Conservation (phyloP, 2,329 filamentous ascomycete genomes). For the Pestalotiopsis fici region DNA sequence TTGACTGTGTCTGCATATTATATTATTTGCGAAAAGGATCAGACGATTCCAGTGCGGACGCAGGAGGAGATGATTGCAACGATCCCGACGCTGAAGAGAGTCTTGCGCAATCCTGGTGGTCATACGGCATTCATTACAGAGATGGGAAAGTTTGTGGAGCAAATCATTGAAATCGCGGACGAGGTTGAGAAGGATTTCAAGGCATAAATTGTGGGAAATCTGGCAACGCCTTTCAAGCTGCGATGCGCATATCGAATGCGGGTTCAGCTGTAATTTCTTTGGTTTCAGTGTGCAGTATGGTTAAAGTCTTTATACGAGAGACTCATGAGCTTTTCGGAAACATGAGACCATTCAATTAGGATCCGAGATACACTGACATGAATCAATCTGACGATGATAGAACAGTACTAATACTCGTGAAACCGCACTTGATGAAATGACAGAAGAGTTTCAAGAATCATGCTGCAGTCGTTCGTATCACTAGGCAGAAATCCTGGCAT, state of each 20-base stretch:
- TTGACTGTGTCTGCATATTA: neutral
- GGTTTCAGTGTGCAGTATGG: no score
- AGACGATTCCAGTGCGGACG: neutral
- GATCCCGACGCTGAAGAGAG: neutral
- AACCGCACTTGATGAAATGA: no score
- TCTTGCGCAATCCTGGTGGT: neutral
- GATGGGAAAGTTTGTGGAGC: neutral
- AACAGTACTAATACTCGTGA: no score
- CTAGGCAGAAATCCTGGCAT: neutral
- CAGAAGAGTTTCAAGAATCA: no score
- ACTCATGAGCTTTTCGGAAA: no score
- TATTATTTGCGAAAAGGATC: neutral
- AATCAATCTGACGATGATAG: no score
- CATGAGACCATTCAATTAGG: no score
- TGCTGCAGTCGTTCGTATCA: neutral
- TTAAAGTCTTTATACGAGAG: no score
- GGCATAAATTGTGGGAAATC: neutral
- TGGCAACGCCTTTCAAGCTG: neutral
- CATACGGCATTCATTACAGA: neutral
- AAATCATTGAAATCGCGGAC: neutral
- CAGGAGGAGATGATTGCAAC: neutral
- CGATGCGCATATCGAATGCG: no score
- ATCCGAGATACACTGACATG: no score
- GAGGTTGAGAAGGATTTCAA: neutral
- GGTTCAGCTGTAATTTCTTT: no score